Conservation (phyloP, 2,329 filamentous ascomycete species). For the Penicillium sp. region DNA sequence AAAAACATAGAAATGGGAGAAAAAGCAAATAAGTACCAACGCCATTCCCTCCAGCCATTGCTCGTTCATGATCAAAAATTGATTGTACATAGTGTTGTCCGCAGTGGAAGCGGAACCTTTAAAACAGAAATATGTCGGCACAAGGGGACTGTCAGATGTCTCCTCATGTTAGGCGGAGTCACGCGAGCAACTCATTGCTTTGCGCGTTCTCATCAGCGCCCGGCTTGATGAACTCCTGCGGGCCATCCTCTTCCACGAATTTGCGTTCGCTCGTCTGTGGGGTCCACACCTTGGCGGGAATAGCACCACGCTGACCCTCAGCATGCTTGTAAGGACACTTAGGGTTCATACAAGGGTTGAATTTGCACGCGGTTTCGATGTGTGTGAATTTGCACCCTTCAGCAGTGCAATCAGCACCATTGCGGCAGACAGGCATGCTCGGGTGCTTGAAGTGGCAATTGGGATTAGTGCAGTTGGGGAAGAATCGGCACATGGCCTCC, state of each 20-base stretch:
- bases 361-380: slow-evolving; percentile 78
- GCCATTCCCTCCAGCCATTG: slow-evolving; percentile 26
- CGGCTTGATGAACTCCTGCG: slow-evolving; percentile 71
- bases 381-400: slow-evolving; percentile 88
- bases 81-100: slow-evolving; percentile 28
- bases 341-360: slow-evolving; percentile 86
- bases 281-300: slow-evolving; percentile 89
- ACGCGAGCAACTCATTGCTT: slow-evolving; percentile 34
- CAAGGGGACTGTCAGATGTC: too few relatives aligned
- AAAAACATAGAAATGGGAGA: slow-evolving; percentile 17
- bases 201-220: slow-evolving; percentile 37
- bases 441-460: slow-evolving; percentile 88
- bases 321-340: slow-evolving; percentile 84
- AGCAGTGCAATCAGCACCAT: slow-evolving; percentile 81
- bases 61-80: slow-evolving; percentile 21
- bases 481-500: slow-evolving; percentile 86
- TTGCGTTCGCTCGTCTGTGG: slow-evolving; percentile 70
- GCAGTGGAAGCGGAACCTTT: slow-evolving; percentile 2
- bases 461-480: slow-evolving; percentile 83
- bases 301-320: slow-evolving; percentile 80
- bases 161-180: slow-evolving; percentile 25
- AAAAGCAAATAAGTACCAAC: slow-evolving; percentile 27
- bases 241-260: slow-evolving; percentile 67
- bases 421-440: slow-evolving; percentile 79
- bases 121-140: too few relatives aligned